Percentiles rank a stretch among this genome's conserved stretches.
Conservation (phyloP, 208 protist genomes). For the Acanthamoeba sp. region DNA sequence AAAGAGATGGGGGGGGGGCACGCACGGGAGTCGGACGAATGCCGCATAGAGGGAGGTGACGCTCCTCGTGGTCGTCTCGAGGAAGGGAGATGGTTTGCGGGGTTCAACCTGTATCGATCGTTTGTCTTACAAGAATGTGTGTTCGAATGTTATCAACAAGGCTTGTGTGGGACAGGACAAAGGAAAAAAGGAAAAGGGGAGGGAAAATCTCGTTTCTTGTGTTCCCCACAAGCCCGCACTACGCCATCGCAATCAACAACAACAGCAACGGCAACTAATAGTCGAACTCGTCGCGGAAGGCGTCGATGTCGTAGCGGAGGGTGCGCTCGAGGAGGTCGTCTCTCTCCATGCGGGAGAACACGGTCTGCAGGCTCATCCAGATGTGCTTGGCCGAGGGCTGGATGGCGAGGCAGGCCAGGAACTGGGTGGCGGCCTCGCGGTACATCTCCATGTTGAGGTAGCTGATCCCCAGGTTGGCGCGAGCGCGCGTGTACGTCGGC, state of each 20-base stretch:
- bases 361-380: conserved; percentile 84
- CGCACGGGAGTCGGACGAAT: too few species aligned
- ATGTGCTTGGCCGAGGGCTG: conserved; percentile 80
- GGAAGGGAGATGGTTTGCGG: too few species aligned
- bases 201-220: neutral
- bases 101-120: too few species aligned
- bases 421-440: conserved; percentile 81
- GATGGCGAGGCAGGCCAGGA: conserved; percentile 83
- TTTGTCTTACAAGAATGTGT: too few species aligned
- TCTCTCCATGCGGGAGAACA: conserved; percentile 80
- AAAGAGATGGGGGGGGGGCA: too few species aligned
- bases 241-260: too few species aligned
- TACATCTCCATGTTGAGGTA: conserved; percentile 84
- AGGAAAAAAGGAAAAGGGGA: neutral
- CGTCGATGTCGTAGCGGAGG: conserved; percentile 76
- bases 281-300: conserved; percentile 85
- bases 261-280: too few species aligned
- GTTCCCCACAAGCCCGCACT: too few species aligned
- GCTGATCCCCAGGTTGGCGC: conserved; percentile 85
- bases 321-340: conserved; percentile 79
- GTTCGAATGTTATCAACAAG: neutral
- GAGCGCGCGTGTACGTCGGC: conserved; percentile 79
- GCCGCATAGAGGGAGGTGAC: too few species aligned
- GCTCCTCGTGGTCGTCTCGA: too few species aligned
- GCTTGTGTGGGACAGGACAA: neutral